Evolutionary conservation across 1,139 yeast genomes (phyloP).

Genomic region (Geotrichum candidum): DNA sequence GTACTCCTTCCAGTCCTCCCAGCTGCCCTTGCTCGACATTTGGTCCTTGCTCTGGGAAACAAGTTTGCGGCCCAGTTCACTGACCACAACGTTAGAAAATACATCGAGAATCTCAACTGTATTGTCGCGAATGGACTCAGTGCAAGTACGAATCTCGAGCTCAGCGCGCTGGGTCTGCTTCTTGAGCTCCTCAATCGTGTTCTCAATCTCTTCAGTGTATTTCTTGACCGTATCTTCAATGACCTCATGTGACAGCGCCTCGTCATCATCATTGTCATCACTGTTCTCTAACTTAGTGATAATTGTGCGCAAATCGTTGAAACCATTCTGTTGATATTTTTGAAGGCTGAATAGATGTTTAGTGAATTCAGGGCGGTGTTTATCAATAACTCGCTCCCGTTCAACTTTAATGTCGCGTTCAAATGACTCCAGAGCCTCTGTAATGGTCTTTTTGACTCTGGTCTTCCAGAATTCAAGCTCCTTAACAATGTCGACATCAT

Average conservation of each 20-base stretch:
- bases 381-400: conserved; percentile 24
- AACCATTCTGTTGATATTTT: conserved; percentile 18
- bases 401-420: conserved; percentile 31
- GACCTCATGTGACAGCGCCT: conserved; percentile 23
- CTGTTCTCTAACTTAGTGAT: not conserved
- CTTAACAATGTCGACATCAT: not conserved
- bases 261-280: conserved; percentile 19
- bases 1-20: conserved; percentile 66
- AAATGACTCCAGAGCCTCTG: conserved; percentile 30
- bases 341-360: conserved; percentile 24
- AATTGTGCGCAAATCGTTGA: not conserved
- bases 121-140: conserved; percentile 33
- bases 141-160: conserved; percentile 28
- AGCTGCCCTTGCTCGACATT: conserved; percentile 32
- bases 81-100: conserved; percentile 34
- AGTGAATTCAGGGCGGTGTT: conserved; percentile 26
- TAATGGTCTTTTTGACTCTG: conserved; percentile 28
- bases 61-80: conserved; percentile 35
- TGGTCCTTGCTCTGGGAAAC: conserved; percentile 21
- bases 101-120: conserved; percentile 39
- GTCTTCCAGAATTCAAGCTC: conserved; percentile 24
- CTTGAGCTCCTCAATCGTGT: conserved; percentile 30
- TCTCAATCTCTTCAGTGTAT: conserved; percentile 28
- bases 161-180: conserved; percentile 31
- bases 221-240: conserved; percentile 28